Evolutionary conservation across 352 stramenopile species (phyloP).

Genomic region (Pythium vanterpoolii): DNA sequence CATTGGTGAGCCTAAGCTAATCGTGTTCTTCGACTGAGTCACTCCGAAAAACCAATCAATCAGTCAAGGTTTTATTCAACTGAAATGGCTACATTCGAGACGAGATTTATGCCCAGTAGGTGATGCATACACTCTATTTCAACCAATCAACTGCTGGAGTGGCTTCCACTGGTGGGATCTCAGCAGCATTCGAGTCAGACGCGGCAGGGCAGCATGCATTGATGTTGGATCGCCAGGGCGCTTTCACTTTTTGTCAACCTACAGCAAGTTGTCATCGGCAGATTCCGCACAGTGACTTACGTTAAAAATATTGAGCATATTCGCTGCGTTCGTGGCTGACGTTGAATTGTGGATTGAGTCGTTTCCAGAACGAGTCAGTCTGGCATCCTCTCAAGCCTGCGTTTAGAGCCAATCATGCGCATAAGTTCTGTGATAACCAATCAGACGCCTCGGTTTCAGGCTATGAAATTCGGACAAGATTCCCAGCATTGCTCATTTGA

Average conservation of each 20-base stretch:
- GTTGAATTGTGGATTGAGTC: background rate
- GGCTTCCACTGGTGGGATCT: background rate
- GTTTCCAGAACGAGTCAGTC: background rate
- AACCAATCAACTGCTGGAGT: background rate
- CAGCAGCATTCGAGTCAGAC: background rate
- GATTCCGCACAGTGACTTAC: too few species aligned
- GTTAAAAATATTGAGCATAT: background rate
- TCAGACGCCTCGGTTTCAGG: background rate
- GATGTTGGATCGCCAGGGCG: background rate
- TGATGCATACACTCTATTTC: background rate
- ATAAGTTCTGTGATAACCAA: background rate
- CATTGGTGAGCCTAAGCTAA: conserved; percentile 5
- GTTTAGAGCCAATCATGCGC: background rate
- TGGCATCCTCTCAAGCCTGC: background rate
- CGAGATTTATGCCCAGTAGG: conserved; percentile 1
- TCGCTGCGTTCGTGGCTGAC: background rate
- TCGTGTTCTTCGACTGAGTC: background rate
- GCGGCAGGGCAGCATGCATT: background rate
- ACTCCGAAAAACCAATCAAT: background rate
- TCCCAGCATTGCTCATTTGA: background rate
- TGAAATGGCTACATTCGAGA: conserved; percentile 17
- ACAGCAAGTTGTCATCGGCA: background rate
- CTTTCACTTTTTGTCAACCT: background rate
- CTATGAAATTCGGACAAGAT: background rate
- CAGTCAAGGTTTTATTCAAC: conserved; percentile 1